Evolutionary conservation across 2,329 filamentous ascomycete genomes (phyloP), one percentile per base, ranked within the genome.

Genomic region (Juglanconis oblonga): DNA sequence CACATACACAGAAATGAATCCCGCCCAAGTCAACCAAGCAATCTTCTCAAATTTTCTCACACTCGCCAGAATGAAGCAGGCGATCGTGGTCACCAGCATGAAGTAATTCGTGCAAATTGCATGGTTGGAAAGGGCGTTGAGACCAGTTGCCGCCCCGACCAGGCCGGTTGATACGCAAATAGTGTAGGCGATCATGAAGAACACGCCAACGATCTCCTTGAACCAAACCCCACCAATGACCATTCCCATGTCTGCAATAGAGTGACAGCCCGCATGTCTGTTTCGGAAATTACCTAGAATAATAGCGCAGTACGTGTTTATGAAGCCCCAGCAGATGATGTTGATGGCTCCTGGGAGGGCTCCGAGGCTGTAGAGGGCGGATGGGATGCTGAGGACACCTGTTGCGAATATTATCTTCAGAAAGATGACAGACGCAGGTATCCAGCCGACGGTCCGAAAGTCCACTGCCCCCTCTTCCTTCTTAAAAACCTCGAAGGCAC

Each of bases 381-480:
- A 65, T 8, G 68, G 68, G 14, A 70, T 68, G 38, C 61, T 59
- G 38, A 67, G 61, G n/a, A 70, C 67, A 14, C 7, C 33, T 32
- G 47, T 32, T 29, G 14, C n/a, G 8, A 17, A 38, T 40, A 33
- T n/a, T 44, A 53, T 42, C 70, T 83, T 84, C 24, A 82, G 68
- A 58, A 84, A 82, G 63, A 84, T 82, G 31, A 82, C 73, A 3
- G 79, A 71, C 2, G 81, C 79, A 24, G 77, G 74, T 14, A 77
- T 73, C 81, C 81, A 85, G 59, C 75, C 74, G 14, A 84, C 81
- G 1, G 79, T 82, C 24, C 81, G 74, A 63, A 84, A 84, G 53
- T 84, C 73, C 48, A 83, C 79, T 24, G 76, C 76, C 44, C 76
- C 77, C 40, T 76, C 74, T 1, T 71, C 73, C 62, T 72, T 76